These are phyloP conservation scores for Sungouiozyma intestinalis DNA, from an alignment of 805 yeast genomes.

Conservation along the genomic window DNA sequence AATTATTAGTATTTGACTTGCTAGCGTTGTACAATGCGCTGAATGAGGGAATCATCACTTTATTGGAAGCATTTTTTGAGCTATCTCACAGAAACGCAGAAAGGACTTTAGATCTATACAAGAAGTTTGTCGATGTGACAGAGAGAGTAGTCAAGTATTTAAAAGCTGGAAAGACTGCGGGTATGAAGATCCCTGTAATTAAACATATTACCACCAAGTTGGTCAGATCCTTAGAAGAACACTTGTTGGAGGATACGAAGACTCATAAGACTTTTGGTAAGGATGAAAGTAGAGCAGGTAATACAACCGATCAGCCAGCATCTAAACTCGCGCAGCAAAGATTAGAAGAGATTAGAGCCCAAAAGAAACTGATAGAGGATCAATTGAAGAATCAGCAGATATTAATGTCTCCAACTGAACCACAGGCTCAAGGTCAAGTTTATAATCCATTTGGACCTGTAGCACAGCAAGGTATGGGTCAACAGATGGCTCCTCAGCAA, in stretches of 20 bases:
- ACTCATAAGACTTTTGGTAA: constrained; percentile 13
- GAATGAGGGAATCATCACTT: constrained; percentile 91
- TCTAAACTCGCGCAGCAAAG: constrained; percentile 21
- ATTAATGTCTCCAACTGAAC: constrained; percentile 18
- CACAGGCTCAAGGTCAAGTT: constrained; percentile 12
- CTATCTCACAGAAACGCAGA: constrained; percentile 80
- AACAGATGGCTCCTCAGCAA: not conserved
- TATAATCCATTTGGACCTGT: constrained; percentile 26
- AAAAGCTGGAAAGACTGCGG: constrained; percentile 83
- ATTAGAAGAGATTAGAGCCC: constrained; percentile 27
- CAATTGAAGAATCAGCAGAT: constrained; percentile 25
- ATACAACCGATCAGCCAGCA: constrained; percentile 2
- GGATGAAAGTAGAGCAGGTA: not conserved
- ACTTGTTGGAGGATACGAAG: constrained; percentile 66
- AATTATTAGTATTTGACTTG: constrained; percentile 83
- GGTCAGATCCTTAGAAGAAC: constrained; percentile 78
- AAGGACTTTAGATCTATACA: constrained; percentile 74
- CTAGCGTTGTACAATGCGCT: constrained; percentile 77
- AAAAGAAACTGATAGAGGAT: constrained; percentile 23
- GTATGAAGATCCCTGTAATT: constrained; percentile 87
- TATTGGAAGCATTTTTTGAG: constrained; percentile 91
- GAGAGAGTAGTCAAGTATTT: constrained; percentile 78
- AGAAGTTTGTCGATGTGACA: constrained; percentile 75
- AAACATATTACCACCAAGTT: constrained; percentile 95
- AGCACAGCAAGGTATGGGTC: not conserved